Evolutionary conservation across 2,329 filamentous ascomycete species (phyloP).

Genomic region (Talaromyces sp.): DNA sequence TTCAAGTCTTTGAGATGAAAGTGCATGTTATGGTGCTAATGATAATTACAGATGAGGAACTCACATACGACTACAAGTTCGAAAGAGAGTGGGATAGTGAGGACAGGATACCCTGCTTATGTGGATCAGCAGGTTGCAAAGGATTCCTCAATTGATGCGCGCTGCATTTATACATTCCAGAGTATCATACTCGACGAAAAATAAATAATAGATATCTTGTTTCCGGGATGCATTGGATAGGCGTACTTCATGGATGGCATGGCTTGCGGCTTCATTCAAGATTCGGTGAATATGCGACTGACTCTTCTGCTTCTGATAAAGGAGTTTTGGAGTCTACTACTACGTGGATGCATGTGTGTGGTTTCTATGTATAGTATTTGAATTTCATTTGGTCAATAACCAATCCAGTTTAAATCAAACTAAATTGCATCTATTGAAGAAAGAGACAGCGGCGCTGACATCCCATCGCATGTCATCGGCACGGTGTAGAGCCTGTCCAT

Average conservation of each 20-base stretch:
- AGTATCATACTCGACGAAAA: conserved; percentile 4
- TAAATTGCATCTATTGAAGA: background rate
- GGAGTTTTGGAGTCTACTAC: conserved; percentile 6
- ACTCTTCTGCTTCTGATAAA: conserved; percentile 1
- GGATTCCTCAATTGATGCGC: conserved; percentile 86
- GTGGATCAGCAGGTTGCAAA: conserved; percentile 93
- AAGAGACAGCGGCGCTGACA: background rate
- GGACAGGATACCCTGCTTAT: conserved; percentile 95
- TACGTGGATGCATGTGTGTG: conserved; percentile 4
- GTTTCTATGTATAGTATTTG: conserved; percentile 5
- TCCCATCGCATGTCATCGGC: background rate
- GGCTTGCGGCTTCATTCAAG: background rate
- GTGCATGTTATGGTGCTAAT: conserved; percentile 20
- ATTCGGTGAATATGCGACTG: background rate
- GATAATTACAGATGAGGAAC: conserved; percentile 75
- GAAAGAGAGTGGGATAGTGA: conserved; percentile 93
- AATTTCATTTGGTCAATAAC: background rate
- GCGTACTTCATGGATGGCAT: conserved; percentile 16
- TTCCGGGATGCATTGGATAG: conserved; percentile 18
- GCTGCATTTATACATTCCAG: background rate
- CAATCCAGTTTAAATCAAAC: background rate
- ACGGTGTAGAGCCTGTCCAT: background rate
- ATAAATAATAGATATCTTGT: background rate
- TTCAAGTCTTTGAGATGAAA: background rate
- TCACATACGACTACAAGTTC: conserved; percentile 99